Conservation (phyloP, 2,329 filamentous ascomycete genomes). For the Verticillium klebahnii region DNA sequence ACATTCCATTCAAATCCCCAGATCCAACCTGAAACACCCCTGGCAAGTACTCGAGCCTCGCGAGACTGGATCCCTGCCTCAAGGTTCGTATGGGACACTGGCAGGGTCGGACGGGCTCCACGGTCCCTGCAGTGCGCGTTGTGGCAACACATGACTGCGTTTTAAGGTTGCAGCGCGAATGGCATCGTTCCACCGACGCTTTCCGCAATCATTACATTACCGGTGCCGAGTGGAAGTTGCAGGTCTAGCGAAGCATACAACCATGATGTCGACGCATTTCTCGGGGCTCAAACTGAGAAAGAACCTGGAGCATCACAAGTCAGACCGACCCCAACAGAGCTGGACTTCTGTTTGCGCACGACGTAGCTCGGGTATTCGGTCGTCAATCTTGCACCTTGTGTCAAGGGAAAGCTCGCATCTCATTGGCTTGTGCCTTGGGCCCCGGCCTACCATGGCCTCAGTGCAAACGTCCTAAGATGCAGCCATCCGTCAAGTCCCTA, state of each 20-base stretch:
- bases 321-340: no score
- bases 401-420: not conserved
- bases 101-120: not conserved
- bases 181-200: not conserved
- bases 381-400: no score
- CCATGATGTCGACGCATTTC: not conserved
- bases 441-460: not conserved
- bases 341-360: no score
- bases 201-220: not conserved
- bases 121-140: not conserved
- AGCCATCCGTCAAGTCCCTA: not conserved
- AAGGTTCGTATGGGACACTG: not conserved
- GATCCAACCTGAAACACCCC: not conserved
- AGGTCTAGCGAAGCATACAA: not conserved
- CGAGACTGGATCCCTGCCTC: not conserved
- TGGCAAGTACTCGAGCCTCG: not conserved
- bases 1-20: constrained; percentile 3
- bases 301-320: no score
- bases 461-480: not conserved
- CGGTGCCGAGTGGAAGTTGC: no score
- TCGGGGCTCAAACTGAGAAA: no score
- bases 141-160: not conserved
- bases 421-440: not conserved
- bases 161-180: not conserved
- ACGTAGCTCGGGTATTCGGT: no score